A percentile compares a stretch with the other conserved stretches of the same genome.
Evolutionary conservation across 2,329 filamentous ascomycete genomes (phyloP).

Genomic region (Pestalotiopsis sp.): DNA sequence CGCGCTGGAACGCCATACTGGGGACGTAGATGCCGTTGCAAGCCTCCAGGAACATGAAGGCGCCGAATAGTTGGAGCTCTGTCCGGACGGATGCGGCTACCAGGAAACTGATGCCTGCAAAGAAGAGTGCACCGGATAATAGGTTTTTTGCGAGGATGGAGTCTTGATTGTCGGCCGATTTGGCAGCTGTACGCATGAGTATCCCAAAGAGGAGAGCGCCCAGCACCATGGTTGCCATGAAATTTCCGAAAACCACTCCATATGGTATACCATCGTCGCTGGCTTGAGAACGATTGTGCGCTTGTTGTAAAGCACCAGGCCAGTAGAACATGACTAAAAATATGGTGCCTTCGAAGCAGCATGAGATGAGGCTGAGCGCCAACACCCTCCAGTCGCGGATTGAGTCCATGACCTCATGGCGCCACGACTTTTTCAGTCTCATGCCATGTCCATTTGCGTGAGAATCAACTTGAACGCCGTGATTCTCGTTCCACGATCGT

Average conservation of each 20-base stretch:
- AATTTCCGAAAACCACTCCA: constrained; percentile 58
- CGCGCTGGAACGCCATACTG: constrained; percentile 34
- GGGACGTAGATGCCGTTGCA: constrained; percentile 38
- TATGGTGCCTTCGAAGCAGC: constrained; percentile 37
- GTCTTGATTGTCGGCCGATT: constrained; percentile 19
- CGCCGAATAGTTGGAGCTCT: constrained; percentile 27
- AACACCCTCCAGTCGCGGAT: constrained; percentile 29
- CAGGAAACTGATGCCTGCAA: constrained; percentile 27
- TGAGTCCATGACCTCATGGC: not conserved
- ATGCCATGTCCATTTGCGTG: not conserved
- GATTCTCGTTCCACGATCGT: constrained; percentile 33
- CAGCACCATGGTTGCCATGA: constrained; percentile 63
- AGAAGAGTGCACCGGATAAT: constrained; percentile 25
- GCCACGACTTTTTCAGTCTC: not conserved
- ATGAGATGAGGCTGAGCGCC: constrained; percentile 35
- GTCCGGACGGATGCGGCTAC: constrained; percentile 20
- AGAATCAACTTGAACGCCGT: constrained; percentile 12
- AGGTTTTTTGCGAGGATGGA: constrained; percentile 3
- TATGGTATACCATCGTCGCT: constrained; percentile 36
- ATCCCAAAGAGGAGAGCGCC: constrained; percentile 58
- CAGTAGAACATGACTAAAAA: constrained; percentile 37
- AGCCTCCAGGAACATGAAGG: constrained; percentile 34
- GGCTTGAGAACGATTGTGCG: constrained; percentile 21
- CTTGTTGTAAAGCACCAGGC: constrained; percentile 33
- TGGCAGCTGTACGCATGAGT: constrained; percentile 16